Percentiles rank a stretch among this genome's conserved stretches.
Evolutionary conservation across 108 stramenopile genomes (phyloP).

Genomic region (Heterococcus sp.): DNA sequence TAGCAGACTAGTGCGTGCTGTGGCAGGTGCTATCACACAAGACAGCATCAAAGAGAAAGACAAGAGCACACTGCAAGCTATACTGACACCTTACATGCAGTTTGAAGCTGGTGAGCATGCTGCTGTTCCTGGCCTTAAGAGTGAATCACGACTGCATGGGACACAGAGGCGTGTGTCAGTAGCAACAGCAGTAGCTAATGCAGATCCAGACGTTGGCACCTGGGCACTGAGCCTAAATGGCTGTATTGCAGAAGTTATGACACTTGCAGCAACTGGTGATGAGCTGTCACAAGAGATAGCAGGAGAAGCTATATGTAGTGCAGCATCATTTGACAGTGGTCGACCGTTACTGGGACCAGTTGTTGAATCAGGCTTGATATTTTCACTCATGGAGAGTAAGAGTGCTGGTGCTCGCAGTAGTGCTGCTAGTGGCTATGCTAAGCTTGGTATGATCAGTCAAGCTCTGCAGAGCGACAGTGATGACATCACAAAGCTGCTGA

Average conservation of each 20-base stretch:
- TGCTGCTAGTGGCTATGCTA: conserved; percentile 47
- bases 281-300: conserved; percentile 38
- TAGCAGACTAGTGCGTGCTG: conserved; percentile 10
- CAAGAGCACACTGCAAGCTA: conserved; percentile 5
- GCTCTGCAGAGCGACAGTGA: conserved; percentile 45
- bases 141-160: neutral
- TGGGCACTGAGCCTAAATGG: neutral
- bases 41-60: conserved; percentile 27
- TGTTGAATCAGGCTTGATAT: conserved; percentile 32
- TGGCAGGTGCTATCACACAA: conserved; percentile 9
- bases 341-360: conserved; percentile 44
- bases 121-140: neutral
- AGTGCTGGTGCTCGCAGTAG: conserved; percentile 27
- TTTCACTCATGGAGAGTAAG: conserved; percentile 41
- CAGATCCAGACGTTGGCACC: conserved; percentile 5
- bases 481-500: conserved; percentile 47
- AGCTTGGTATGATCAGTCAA: conserved; percentile 47
- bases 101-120: neutral
- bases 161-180: neutral
- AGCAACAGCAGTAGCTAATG: neutral
- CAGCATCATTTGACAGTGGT: conserved; percentile 39
- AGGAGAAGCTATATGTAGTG: conserved; percentile 45
- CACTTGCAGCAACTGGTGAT: conserved; percentile 34
- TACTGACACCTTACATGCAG: neutral
- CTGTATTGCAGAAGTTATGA: conserved; percentile 24